Conservation (phyloP, 129 eudicot genomes). For the Centella asiatica region DNA sequence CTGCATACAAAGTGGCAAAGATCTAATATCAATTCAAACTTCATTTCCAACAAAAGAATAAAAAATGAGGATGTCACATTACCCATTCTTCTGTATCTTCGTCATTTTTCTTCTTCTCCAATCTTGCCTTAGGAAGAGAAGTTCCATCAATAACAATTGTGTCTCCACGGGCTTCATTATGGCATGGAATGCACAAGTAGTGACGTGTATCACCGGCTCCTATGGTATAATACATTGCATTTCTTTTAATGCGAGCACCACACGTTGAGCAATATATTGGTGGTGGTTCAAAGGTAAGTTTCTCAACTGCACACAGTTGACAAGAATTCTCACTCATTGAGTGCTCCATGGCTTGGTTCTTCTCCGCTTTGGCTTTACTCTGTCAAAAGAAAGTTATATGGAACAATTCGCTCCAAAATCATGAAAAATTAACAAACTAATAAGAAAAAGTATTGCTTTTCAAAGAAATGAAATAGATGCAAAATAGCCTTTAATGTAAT, state of each 20-base stretch:
- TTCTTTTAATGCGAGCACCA: slow-evolving; percentile 85
- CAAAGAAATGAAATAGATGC: no score
- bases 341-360: slow-evolving; percentile 85
- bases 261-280: slow-evolving; percentile 82
- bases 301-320: slow-evolving; percentile 94
- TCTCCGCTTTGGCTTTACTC: slow-evolving; percentile 94
- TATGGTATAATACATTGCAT: slow-evolving; percentile 72
- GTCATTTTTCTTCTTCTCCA: slow-evolving; percentile 90
- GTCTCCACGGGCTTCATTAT: slow-evolving; percentile 84
- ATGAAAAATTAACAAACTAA: no score
- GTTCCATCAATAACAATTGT: slow-evolving; percentile 62
- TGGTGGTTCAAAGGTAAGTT: slow-evolving; percentile 93
- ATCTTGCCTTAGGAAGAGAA: slow-evolving; percentile 47
- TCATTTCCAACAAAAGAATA: no score
- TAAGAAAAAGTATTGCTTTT: no score
- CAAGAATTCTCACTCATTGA: slow-evolving; percentile 89
- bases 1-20: no score
- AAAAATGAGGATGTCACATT: no score
- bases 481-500: no score
- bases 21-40: no score
- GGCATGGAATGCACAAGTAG: slow-evolving; percentile 71
- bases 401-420: no score
- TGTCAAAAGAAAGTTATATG: no score
- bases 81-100: slow-evolving; percentile 95
- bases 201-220: slow-evolving; percentile 82